Percentiles rank a stretch among this genome's conserved stretches.
phyloP scores from a whole-genome alignment of 1,284 basidiomycete genomes.

The Leccinum solheimii region DNA sequence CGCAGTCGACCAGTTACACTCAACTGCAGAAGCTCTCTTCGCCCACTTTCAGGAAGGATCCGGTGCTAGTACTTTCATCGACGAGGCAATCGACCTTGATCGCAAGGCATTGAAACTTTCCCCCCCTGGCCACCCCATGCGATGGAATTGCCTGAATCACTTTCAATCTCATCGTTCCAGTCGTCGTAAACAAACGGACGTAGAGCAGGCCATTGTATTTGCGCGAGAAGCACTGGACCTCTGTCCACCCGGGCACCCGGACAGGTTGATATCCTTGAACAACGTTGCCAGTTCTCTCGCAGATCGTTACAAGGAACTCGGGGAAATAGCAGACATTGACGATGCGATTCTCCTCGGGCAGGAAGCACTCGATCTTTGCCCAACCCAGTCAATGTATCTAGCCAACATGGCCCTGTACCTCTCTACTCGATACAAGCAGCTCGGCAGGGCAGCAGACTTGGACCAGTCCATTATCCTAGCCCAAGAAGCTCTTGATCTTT shows the following conservation, averaged over 20 bases:
- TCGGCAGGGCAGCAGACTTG: not conserved
- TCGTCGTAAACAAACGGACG: not conserved
- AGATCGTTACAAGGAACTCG: not conserved
- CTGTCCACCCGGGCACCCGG: not conserved
- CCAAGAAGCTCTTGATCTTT: not conserved
- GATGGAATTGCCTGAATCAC: not conserved
- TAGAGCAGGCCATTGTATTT: not conserved
- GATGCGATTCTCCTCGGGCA: not conserved
- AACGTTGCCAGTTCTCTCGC: not conserved
- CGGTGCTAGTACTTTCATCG: not conserved
- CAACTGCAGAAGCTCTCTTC: not conserved
- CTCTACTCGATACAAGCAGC: not conserved
- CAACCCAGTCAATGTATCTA: not conserved
- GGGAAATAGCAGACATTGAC: not conserved
- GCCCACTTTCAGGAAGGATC: not conserved
- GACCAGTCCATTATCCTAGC: not conserved
- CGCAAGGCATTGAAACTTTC: not conserved
- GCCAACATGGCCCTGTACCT: not conserved
- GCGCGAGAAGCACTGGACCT: not conserved
- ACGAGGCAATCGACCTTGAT: not conserved
- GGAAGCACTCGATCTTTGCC: not conserved
- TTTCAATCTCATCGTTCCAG: not conserved
- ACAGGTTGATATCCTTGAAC: not conserved
- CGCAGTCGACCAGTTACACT: not conserved
- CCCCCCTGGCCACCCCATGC: not conserved